Evolutionary conservation across 1,139 yeast genomes (phyloP).

Genomic region (Suhomyces atakaporum): DNA sequence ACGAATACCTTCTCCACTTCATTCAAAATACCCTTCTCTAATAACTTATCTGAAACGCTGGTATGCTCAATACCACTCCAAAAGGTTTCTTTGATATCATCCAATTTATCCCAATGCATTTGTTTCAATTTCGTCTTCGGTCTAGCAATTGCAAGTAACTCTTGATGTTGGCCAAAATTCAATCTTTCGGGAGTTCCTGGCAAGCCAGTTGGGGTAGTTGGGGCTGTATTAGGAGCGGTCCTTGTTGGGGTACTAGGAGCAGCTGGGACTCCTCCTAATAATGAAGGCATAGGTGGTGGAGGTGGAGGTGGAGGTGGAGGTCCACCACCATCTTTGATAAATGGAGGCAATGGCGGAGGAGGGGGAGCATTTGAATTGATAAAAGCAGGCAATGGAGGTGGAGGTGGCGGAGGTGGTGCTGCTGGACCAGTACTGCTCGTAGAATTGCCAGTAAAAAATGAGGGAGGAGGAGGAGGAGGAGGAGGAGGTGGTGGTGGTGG

Average conservation of each 20-base stretch:
- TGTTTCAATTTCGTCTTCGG: conserved; percentile 78
- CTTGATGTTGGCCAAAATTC: too few species aligned
- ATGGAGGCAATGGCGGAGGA: conserved; percentile 34
- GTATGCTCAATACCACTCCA: conserved; percentile 67
- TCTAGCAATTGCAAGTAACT: conserved; percentile 28
- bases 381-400: conserved; percentile 27
- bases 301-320: conserved; percentile 29
- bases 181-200: conserved; percentile 6
- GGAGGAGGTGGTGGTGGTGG: conserved; percentile 22
- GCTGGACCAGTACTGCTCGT: conserved; percentile 7
- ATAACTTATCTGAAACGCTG: conserved; percentile 53
- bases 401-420: conserved; percentile 28
- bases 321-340: conserved; percentile 15
- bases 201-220: conserved; percentile 6
- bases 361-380: conserved; percentile 19
- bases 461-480: conserved; percentile 1
- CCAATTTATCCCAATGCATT: conserved; percentile 92
- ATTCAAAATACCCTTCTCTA: conserved; percentile 69
- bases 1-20: conserved; percentile 82
- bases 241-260: conserved; percentile 8
- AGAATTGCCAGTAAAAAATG: background rate
- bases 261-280: conserved; percentile 8
- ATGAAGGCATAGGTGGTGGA: conserved; percentile 17
- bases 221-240: conserved; percentile 1
- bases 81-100: conserved; percentile 68